Conservation (phyloP, 1,284 basidiomycete species). For the Microbotryum silenes-acaulis region DNA sequence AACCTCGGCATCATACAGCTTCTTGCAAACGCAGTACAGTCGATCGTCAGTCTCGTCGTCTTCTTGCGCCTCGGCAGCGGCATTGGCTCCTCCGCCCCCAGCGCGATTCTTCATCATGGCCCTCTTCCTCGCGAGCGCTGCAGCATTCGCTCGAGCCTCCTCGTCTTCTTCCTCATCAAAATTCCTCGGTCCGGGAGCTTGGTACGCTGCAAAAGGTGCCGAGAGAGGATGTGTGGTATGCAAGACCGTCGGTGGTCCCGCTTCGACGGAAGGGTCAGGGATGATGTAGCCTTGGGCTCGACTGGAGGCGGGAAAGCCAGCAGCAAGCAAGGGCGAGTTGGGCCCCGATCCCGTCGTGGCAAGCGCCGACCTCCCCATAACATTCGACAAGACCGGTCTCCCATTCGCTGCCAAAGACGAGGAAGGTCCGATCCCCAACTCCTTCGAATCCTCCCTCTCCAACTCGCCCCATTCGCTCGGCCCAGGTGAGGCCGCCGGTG, state of each 20-base stretch:
- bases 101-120: conserved; percentile 1
- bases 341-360: no score
- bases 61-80: conserved; percentile 49
- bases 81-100: conserved; percentile 3
- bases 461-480: no score
- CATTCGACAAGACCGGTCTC: no score
- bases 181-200: conserved; percentile 12
- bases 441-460: no score
- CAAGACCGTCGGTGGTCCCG: neutral
- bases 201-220: conserved; percentile 9
- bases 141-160: conserved; percentile 1
- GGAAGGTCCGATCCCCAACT: no score
- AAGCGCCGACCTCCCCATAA: no score
- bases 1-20: conserved; percentile 58
- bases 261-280: no score
- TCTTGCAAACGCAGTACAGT: conserved; percentile 73
- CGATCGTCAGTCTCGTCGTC: conserved; percentile 60
- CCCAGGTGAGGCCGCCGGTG: no score
- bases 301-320: no score
- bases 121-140: conserved; percentile 1
- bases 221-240: neutral
- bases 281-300: no score
- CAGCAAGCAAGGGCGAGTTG: no score
- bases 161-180: conserved; percentile 15
- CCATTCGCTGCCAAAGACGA: no score